Evolutionary conservation across 208 protist species (phyloP).

Genomic region (Trichomonas vaginalis): DNA sequence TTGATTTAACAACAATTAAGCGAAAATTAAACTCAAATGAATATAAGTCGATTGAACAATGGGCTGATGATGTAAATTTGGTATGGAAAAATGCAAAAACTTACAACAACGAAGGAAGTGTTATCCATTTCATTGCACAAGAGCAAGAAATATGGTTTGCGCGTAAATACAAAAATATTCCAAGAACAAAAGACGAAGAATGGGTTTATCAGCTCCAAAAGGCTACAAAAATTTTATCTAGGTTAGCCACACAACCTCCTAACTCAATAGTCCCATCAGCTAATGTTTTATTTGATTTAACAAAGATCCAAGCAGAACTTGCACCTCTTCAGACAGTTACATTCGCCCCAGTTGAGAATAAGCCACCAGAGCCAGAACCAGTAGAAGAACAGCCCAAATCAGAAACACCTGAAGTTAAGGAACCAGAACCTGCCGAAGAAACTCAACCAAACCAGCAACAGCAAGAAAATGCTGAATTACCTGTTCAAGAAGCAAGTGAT

Average conservation of each 20-base stretch:
- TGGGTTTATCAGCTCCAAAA: not conserved
- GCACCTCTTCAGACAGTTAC: not conserved
- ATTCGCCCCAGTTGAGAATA: not conserved
- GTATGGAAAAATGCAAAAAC: not conserved
- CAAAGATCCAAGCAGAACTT: not conserved
- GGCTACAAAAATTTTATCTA: not conserved
- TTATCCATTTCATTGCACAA: not conserved
- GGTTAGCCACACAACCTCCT: not conserved
- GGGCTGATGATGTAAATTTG: not conserved
- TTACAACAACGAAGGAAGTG: conserved; percentile 13
- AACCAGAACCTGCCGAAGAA: not conserved
- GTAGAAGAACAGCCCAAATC: not conserved
- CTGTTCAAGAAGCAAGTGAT: too few species aligned
- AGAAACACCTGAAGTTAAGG: not conserved
- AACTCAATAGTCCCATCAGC: not conserved
- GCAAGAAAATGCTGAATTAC: too few species aligned
- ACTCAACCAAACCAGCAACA: not conserved
- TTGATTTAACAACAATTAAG: conserved; percentile 6
- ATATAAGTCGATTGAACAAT: conserved; percentile 3
- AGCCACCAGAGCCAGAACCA: not conserved
- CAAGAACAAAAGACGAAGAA: not conserved
- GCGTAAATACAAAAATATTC: not conserved
- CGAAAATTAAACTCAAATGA: not conserved
- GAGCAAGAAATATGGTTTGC: not conserved
- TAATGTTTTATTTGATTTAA: not conserved